Evolutionary conservation across 228 moss, liverwort and hornwort genomes (phyloP).

Genomic region (Sphagnum magellanicum): DNA sequence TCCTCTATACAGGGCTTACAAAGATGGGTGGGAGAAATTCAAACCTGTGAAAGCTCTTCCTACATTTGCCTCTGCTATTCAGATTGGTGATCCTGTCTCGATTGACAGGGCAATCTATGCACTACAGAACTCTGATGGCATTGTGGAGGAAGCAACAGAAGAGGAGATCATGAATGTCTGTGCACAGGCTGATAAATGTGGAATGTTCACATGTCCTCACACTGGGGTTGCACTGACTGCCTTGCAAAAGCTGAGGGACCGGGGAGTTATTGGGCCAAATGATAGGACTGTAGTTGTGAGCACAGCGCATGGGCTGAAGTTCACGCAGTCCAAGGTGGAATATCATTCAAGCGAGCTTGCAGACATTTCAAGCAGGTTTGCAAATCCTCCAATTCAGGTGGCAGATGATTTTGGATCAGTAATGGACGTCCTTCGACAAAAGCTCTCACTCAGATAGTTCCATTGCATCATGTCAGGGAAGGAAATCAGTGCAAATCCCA

Average conservation of each 20-base stretch:
- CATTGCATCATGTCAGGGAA: background rate
- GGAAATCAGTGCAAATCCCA: too few relatives aligned
- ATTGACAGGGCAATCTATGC: conserved; percentile 88
- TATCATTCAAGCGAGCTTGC: conserved; percentile 89
- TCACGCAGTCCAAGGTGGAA: conserved; percentile 93
- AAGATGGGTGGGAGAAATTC: conserved; percentile 73
- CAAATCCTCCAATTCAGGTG: conserved; percentile 85
- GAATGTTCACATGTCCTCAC: conserved; percentile 99
- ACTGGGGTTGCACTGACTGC: conserved; percentile 92
- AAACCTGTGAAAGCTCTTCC: conserved; percentile 72
- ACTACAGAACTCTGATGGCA: conserved; percentile 61
- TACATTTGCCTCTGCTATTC: conserved; percentile 94
- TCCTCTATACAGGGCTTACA: conserved; percentile 82
- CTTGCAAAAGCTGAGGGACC: conserved; percentile 66
- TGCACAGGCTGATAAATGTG: conserved; percentile 75
- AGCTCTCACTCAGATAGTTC: conserved; percentile 67
- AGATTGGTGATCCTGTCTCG: conserved; percentile 96
- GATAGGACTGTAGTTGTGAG: conserved; percentile 93
- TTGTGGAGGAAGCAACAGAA: conserved; percentile 98
- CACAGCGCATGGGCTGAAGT: conserved; percentile 97
- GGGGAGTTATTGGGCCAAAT: conserved; percentile 59
- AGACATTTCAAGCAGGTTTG: conserved; percentile 60
- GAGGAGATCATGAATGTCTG: conserved; percentile 87
- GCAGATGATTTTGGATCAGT: conserved; percentile 89
- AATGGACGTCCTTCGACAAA: conserved; percentile 91